Evolutionary conservation across 352 stramenopile species (phyloP).

Genomic region (Pythium grandisporangium): DNA sequence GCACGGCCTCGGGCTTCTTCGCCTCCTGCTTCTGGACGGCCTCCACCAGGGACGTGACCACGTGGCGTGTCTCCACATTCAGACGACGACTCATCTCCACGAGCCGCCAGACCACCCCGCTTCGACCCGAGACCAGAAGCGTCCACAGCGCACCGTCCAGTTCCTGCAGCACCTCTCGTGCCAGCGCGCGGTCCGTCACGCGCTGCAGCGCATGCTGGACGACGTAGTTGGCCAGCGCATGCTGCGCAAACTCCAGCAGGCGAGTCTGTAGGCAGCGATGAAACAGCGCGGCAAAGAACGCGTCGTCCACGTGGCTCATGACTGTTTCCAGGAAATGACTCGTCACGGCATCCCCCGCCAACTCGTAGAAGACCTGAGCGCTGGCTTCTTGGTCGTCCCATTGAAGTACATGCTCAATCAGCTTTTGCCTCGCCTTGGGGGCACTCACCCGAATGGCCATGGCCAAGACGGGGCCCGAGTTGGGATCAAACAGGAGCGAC

Average conservation of each 20-base stretch:
- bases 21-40: constrained; percentile 68
- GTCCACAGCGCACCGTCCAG: constrained; percentile 54
- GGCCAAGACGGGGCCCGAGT: constrained; percentile 63
- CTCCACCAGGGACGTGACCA: constrained; percentile 42
- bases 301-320: constrained; percentile 44
- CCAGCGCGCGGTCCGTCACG: constrained; percentile 29
- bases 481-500: constrained; percentile 62
- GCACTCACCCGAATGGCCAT: constrained; percentile 53
- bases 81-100: constrained; percentile 67
- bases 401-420: constrained; percentile 55
- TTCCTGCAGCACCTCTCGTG: constrained; percentile 43
- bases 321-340: constrained; percentile 71
- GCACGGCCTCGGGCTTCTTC: constrained; percentile 68
- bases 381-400: constrained; percentile 54
- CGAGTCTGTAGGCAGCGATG: constrained; percentile 47
- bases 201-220: constrained; percentile 61
- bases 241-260: constrained; percentile 59
- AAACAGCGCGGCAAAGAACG: constrained; percentile 61
- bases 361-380: constrained; percentile 51
- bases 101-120: constrained; percentile 71
- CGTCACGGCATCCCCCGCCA: constrained; percentile 59
- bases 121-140: constrained; percentile 54
- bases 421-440: constrained; percentile 27
- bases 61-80: constrained; percentile 31
- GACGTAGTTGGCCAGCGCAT: constrained; percentile 79